A percentile compares a stretch with the other conserved stretches of the same genome.
phyloP scores from a whole-genome alignment of 108 stramenopile species.

The Nitzschia sp. region DNA sequence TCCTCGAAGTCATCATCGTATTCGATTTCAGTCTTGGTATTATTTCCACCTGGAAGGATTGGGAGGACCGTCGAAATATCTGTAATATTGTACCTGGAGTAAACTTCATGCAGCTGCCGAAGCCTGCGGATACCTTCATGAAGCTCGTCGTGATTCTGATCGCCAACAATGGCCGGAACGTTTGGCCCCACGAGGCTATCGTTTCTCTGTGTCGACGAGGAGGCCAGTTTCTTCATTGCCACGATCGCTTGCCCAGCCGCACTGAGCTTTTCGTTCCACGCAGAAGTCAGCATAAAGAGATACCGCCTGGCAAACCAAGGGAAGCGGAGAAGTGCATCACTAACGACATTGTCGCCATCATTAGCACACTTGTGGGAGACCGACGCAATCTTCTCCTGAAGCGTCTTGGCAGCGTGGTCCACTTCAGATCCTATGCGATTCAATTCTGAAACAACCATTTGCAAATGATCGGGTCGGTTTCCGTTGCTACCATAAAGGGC shows the following conservation, averaged over 20 bases:
- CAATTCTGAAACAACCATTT: slow-evolving; percentile 82
- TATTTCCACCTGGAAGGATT: slow-evolving; percentile 53
- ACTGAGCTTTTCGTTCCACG: slow-evolving; percentile 89
- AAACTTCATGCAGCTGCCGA: slow-evolving; percentile 76
- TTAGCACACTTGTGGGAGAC: slow-evolving; percentile 62
- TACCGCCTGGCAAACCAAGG: slow-evolving; percentile 73
- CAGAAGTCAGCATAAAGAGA: slow-evolving; percentile 79
- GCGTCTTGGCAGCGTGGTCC: slow-evolving; percentile 74
- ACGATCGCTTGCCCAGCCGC: slow-evolving; percentile 82
- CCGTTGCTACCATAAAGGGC: slow-evolving; percentile 66
- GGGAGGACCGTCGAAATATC: slow-evolving; percentile 63
- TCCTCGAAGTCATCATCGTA: slow-evolving; percentile 87
- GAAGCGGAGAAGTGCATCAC: slow-evolving; percentile 48
- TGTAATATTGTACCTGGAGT: slow-evolving; percentile 69
- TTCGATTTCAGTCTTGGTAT: slow-evolving; percentile 46
- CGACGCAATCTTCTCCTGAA: slow-evolving; percentile 86
- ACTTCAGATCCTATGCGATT: slow-evolving; percentile 80
- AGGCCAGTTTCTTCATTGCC: slow-evolving; percentile 85
- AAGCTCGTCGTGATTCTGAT: slow-evolving; percentile 74
- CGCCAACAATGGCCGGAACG: slow-evolving; percentile 55
- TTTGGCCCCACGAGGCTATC: slow-evolving; percentile 55
- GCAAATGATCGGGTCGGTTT: slow-evolving; percentile 79
- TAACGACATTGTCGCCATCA: slow-evolving; percentile 29
- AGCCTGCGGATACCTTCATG: slow-evolving; percentile 79
- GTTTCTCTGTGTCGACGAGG: slow-evolving; percentile 21